Evolutionary conservation across 2,329 filamentous ascomycete genomes (phyloP), one percentile per base, ranked within the genome.

Genomic region (Ophiosphaerella korrae): DNA sequence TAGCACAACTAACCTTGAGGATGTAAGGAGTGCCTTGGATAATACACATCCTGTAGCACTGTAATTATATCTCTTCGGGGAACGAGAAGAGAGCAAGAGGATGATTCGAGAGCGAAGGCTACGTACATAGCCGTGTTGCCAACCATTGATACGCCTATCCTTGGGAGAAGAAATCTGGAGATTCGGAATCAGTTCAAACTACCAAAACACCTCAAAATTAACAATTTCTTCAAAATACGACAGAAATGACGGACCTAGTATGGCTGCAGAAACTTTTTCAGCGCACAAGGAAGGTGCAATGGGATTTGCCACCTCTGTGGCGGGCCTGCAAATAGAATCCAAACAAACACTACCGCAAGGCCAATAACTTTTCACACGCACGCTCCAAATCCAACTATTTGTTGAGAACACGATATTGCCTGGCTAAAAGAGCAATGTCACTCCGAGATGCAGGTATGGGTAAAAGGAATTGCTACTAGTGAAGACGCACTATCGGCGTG

Each of bases 1-100:
- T 18, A 72, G 75, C 1, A 78, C 75, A 9, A 71, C 73, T 37
- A 69, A 74, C 9, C 68, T 79, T 14, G 72, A 76, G 40, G 68
- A 69, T 11, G 75, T 78, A 0, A 82, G 82, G 13, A 79, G 80
- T 53, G 71, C 71, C 1, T 68, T 86, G 1, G 58, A 53, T 0
- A 43, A 60, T 0, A 62, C 69, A 1, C 57, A 62, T 18, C 67
- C 70, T 0, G 57, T 72, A 8, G 74, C 71, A 16, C 58, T 73
- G 23, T 75, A 76, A 31, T 47, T 78, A 2, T 78, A 78, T 47
- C 80, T 82, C 1, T 73, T 75, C 6, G 66, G 70, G 37, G 58
- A 66, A 26, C 48, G 65, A 0, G 54, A 50, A 0, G 39, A 60
- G 33, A 66, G 59, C 31, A 39, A 44, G 5, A 58, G 55, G 14